Evolutionary conservation across 345 rosid genomes (phyloP).

Genomic region (Syzygium oleosum): DNA sequence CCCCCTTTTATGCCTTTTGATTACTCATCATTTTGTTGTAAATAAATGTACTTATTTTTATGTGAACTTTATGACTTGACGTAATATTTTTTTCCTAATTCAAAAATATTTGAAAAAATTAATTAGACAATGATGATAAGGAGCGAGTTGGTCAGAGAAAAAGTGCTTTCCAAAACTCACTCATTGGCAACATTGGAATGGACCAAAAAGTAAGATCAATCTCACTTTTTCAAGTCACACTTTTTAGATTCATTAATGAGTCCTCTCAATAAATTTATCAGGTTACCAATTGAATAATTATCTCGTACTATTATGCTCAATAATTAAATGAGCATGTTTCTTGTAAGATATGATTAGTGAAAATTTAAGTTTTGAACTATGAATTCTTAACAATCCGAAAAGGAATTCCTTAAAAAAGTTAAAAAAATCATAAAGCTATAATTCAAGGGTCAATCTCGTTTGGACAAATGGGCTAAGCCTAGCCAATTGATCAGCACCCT

Average conservation of each 20-base stretch:
- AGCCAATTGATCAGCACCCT: neutral
- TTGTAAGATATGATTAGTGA: neutral
- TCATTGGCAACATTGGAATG: neutral
- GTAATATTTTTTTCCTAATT: neutral
- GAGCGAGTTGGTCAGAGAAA: neutral
- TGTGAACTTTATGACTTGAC: neutral
- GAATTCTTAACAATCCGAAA: neutral
- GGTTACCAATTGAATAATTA: neutral
- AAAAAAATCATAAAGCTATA: neutral
- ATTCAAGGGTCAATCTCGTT: neutral
- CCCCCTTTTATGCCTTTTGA: neutral
- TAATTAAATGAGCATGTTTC: neutral
- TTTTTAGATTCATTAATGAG: neutral
- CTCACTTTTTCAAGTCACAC: neutral
- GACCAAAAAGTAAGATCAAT: neutral
- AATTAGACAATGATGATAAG: neutral
- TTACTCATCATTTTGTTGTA: neutral
- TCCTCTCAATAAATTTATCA: neutral
- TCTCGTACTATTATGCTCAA: neutral
- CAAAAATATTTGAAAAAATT: neutral
- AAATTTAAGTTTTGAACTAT: neutral
- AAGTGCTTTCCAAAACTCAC: neutral
- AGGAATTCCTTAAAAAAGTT: neutral
- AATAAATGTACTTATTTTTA: neutral
- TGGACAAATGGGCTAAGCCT: neutral